Evolutionary conservation across 352 stramenopile genomes (phyloP).

Genomic region (Phytophthora boehmeriae): DNA sequence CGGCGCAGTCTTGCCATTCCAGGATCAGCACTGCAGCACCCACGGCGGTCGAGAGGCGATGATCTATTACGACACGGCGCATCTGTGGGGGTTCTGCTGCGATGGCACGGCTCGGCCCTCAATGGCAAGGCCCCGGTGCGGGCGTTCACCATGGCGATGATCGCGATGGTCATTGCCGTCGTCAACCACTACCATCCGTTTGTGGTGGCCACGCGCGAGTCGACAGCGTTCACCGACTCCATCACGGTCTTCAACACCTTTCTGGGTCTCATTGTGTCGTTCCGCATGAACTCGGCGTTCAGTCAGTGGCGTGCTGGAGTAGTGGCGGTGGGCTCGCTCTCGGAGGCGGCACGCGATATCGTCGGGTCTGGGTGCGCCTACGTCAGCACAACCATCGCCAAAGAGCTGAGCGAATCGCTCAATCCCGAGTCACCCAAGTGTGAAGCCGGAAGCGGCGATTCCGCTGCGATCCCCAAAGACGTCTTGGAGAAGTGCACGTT

Average conservation of each 20-base stretch:
- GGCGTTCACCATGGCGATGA: constrained; percentile 68
- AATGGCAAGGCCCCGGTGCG: constrained; percentile 68
- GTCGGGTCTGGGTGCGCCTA: constrained; percentile 74
- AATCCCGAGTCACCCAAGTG: constrained; percentile 5
- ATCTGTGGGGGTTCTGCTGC: constrained; percentile 65
- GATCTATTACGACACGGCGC: constrained; percentile 84
- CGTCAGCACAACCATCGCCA: constrained; percentile 54
- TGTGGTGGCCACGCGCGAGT: constrained; percentile 65
- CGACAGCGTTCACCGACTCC: constrained; percentile 78
- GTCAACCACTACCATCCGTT: constrained; percentile 67
- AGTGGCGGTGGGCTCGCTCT: constrained; percentile 63
- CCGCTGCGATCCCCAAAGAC: constrained; percentile 49
- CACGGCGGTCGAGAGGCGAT: constrained; percentile 29
- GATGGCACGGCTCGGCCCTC: constrained; percentile 78
- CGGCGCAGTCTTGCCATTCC: constrained; percentile 2
- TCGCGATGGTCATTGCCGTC: constrained; percentile 55
- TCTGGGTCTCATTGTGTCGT: constrained; percentile 77
- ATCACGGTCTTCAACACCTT: constrained; percentile 90
- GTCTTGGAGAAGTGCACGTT: constrained; percentile 81
- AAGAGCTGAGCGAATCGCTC: constrained; percentile 15
- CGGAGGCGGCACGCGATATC: constrained; percentile 67
- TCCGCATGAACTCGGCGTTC: constrained; percentile 85
- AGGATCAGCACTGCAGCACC: constrained; percentile 7
- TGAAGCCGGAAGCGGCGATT: constrained; percentile 15
- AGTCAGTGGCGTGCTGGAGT: constrained; percentile 77